A percentile compares a stretch with the other conserved stretches of the same genome.
These are phyloP conservation scores for Blastomyces silverae DNA, from an alignment of 2,329 filamentous ascomycete species.

Conservation along the genomic window DNA sequence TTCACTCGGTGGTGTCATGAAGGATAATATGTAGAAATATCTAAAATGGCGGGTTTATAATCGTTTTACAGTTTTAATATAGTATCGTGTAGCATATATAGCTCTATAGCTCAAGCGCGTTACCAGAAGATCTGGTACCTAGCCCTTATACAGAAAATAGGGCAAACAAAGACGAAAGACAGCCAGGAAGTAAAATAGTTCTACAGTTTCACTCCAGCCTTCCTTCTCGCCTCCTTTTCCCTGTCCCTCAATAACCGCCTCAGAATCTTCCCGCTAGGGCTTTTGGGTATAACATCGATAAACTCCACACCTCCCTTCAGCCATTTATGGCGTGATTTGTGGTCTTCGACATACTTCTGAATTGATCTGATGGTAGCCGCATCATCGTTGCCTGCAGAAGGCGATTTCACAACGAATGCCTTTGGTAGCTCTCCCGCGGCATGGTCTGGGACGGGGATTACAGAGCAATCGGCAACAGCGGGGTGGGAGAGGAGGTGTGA, in stretches of 20 bases:
- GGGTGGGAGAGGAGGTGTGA: constrained; percentile 69
- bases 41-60: background rate
- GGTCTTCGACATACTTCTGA: constrained; percentile 52
- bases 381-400: constrained; percentile 49
- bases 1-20: too few species aligned
- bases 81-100: background rate
- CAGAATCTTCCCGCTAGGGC: constrained; percentile 57
- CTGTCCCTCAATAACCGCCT: constrained; percentile 61
- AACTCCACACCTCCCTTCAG: constrained; percentile 55
- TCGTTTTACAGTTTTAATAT: background rate
- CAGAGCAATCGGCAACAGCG: constrained; percentile 68
- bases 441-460: constrained; percentile 65
- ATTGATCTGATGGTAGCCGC: constrained; percentile 47
- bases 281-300: constrained; percentile 54
- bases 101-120: background rate
- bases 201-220: constrained; percentile 60
- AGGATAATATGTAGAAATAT: too few species aligned
- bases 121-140: background rate
- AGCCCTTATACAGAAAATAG: background rate
- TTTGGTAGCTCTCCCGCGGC: constrained; percentile 57
- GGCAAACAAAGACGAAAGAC: background rate
- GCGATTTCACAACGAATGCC: constrained; percentile 56
- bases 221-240: constrained; percentile 62
- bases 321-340: constrained; percentile 58
- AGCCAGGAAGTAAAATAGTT: background rate